These are phyloP conservation scores for Aspergillus calidoustus DNA, from an alignment of 2,329 filamentous ascomycete genomes.

Conservation along the genomic window DNA sequence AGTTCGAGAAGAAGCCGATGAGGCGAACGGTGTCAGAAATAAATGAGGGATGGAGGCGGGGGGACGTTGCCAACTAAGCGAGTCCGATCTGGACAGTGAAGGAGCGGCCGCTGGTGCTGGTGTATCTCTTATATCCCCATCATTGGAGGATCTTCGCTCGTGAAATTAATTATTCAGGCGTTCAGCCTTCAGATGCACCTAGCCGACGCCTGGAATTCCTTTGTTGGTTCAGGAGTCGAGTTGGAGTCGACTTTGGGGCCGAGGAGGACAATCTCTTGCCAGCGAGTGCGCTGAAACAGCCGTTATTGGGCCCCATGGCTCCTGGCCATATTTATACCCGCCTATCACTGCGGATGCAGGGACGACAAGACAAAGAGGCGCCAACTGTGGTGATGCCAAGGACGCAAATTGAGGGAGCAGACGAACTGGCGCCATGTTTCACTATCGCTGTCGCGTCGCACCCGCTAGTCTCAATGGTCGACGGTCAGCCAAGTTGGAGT, in stretches of 20 bases:
- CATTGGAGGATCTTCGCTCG: background rate
- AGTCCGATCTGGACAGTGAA: background rate
- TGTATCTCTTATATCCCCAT: background rate
- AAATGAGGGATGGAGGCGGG: constrained; percentile 14
- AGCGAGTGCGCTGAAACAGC: no score
- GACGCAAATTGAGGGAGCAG: constrained; percentile 7
- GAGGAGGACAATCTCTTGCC: no score
- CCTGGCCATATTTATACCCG: constrained; percentile 11
- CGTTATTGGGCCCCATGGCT: background rate
- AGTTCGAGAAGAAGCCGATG: constrained; percentile 1
- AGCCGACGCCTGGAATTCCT: background rate
- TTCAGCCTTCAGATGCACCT: background rate
- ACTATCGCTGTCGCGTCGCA: background rate
- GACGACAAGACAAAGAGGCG: constrained; percentile 9
- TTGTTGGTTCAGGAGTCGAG: background rate
- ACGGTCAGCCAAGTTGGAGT: background rate
- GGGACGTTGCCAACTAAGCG: constrained; percentile 15
- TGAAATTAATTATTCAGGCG: background rate
- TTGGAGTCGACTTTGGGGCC: no score
- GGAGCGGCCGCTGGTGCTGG: background rate
- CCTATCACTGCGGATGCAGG: constrained; percentile 11
- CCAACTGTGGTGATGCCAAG: constrained; percentile 9
- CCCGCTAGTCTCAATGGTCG: background rate
- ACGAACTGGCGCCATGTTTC: constrained; percentile 17
- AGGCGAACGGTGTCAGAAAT: constrained; percentile 11